Conservation (phyloP, 2,329 filamentous ascomycete species). For the Reticulascus tulasneorum region DNA sequence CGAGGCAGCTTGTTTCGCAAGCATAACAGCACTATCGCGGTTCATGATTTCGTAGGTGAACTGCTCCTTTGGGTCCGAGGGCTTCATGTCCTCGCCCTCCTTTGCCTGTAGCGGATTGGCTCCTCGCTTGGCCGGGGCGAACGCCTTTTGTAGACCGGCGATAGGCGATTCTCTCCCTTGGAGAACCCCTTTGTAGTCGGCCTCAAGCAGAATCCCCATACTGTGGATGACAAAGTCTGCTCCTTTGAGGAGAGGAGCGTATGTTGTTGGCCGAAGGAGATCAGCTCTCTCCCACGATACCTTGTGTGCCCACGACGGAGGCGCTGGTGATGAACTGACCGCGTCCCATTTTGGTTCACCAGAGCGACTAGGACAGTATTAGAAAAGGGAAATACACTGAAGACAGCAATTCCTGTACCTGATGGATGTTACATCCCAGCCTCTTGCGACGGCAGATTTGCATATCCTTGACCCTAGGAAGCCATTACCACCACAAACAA, state of each 20-base stretch:
- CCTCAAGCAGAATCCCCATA: constrained; percentile 94
- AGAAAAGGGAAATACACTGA: constrained; percentile 11
- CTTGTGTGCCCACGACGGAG: constrained; percentile 76
- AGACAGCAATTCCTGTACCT: constrained; percentile 52
- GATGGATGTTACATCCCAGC: constrained; percentile 90
- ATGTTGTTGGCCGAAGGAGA: constrained; percentile 77
- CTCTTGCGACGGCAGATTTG: constrained; percentile 77
- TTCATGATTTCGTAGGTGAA: constrained; percentile 98
- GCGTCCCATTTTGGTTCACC: constrained; percentile 83
- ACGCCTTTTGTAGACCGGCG: constrained; percentile 72
- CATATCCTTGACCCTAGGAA: constrained; percentile 89
- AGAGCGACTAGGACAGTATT: constrained; percentile 62
- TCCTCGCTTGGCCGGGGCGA: constrained; percentile 63
- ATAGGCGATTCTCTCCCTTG: constrained; percentile 80
- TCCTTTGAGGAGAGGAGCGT: constrained; percentile 68
- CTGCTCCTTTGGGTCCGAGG: constrained; percentile 66
- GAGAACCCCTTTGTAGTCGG: constrained; percentile 93
- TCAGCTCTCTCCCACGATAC: constrained; percentile 88
- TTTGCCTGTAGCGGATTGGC: constrained; percentile 66
- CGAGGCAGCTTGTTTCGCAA: constrained; percentile 71
- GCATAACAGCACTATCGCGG: constrained; percentile 76
- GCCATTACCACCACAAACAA: constrained; percentile 91
- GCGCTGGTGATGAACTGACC: constrained; percentile 64
- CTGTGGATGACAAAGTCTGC: constrained; percentile 87
- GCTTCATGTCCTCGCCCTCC: constrained; percentile 54